Percentiles rank a stretch among this genome's conserved stretches.
Evolutionary conservation across 352 stramenopile species (phyloP).

Genomic region (Pythium sp.): DNA sequence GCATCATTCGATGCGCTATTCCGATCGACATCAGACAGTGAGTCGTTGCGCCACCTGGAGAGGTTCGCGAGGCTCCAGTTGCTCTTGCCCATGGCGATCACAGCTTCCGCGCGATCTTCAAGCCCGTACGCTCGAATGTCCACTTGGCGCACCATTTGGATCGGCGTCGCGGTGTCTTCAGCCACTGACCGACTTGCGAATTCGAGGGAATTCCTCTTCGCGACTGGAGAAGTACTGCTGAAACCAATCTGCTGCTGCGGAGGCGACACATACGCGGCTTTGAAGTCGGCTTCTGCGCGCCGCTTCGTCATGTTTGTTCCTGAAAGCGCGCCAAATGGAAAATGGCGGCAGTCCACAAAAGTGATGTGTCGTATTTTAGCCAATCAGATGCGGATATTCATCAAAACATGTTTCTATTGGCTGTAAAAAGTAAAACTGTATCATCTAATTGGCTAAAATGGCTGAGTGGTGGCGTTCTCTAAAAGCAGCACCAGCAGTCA

Average conservation of each 20-base stretch:
- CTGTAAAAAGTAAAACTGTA: background rate
- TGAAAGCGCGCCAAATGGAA: constrained; percentile 11
- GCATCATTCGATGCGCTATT: constrained; percentile 8
- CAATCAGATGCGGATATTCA: background rate
- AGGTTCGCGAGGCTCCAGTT: constrained; percentile 63
- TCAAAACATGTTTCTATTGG: constrained; percentile 19
- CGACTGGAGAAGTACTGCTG: background rate
- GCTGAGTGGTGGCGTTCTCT: background rate
- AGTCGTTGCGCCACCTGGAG: constrained; percentile 62
- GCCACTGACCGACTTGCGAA: background rate
- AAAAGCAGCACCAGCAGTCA: constrained; percentile 92
- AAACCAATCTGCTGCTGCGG: background rate
- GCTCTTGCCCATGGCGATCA: constrained; percentile 46
- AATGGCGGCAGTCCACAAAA: background rate
- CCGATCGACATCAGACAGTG: constrained; percentile 4
- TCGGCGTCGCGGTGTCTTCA: background rate
- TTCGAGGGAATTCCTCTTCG: background rate
- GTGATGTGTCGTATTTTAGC: background rate
- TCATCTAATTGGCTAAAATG: constrained; percentile 25
- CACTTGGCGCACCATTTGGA: constrained; percentile 25
- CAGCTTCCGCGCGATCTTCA: constrained; percentile 71
- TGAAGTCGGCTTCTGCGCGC: background rate
- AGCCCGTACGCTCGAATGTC: constrained; percentile 71
- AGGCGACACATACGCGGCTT: background rate
- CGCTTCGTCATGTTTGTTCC: constrained; percentile 13